phyloP scores from a whole-genome alignment of 108 stramenopile species.

The Conticribra guillardii region DNA sequence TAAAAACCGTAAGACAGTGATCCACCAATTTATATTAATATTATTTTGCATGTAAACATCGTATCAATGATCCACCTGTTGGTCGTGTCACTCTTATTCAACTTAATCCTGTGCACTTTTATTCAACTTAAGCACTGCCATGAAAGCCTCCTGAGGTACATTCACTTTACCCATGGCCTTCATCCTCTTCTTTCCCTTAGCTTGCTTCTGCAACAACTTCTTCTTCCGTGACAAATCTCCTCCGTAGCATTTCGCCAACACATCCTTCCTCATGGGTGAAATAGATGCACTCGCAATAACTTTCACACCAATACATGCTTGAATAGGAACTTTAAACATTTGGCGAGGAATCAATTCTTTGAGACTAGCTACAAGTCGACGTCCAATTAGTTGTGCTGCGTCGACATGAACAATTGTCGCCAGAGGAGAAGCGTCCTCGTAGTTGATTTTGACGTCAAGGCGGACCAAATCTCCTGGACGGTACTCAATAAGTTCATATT shows the following conservation, averaged over 20 bases:
- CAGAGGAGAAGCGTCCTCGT: slow-evolving; percentile 92
- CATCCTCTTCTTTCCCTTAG: slow-evolving; percentile 99
- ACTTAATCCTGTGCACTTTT: too few relatives aligned
- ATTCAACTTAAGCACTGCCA: slow-evolving; percentile 92
- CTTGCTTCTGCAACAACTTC: slow-evolving; percentile 99
- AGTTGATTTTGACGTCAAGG: slow-evolving; percentile 97
- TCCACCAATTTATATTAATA: too few relatives aligned
- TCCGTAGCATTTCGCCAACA: slow-evolving; percentile 97
- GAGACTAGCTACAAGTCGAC: slow-evolving; percentile 81
- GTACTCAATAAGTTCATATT: slow-evolving; percentile 93
- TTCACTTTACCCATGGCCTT: slow-evolving; percentile 97
- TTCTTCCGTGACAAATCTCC: slow-evolving; percentile 99
- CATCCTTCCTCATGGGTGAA: slow-evolving; percentile 98
- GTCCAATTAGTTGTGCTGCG: slow-evolving; percentile 83
- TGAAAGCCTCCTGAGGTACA: slow-evolving; percentile 99
- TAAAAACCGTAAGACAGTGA: too few relatives aligned
- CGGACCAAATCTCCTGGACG: slow-evolving; percentile 90
- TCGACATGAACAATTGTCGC: slow-evolving; percentile 94
- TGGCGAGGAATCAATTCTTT: slow-evolving; percentile 96
- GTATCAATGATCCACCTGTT: too few relatives aligned
- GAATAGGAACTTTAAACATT: slow-evolving; percentile 99
- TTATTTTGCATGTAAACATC: too few relatives aligned
- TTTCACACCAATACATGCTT: slow-evolving; percentile 93
- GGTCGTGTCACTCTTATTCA: too few relatives aligned
- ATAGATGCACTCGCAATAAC: slow-evolving; percentile 88